Evolutionary conservation across 805 yeast species (phyloP), one percentile per base, ranked within the genome.

Genomic region (Yamadazyma takamatsuzukensis): DNA sequence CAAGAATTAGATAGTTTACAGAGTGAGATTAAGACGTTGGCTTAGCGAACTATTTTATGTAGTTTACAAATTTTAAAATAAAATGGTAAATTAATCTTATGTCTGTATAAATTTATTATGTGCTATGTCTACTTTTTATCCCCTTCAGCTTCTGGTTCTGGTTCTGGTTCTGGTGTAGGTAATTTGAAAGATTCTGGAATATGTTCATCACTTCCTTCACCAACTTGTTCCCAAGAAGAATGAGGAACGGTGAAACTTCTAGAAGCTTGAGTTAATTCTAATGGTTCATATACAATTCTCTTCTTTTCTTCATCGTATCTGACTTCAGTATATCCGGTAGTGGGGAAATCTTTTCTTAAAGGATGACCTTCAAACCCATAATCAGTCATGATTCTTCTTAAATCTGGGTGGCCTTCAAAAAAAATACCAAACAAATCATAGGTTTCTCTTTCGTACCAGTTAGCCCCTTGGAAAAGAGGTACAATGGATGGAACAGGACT

Each of bases 311-410:
- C 87, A 60, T 86, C 95, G 63, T 84, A 86, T 55, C 89, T 76
- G 25, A 85, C 86, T 67, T 86, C 95, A 29, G 93, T 84, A 65
- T 84, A 86, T 36, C 95, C 95, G 25, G 93, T 83, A 26, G 90
- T 80, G 48, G 95, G 95, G 82, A 86, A 86, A 61, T 86, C 95
- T 60, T 86, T 86, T 62, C 95, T 76, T 55, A 85, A 72, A 10
- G 95, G 95, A 56, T 85, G 93, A 33, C 95, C 95, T 62, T 84
- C 94, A 49, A 86, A 85, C 15, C 95, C 95, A 59, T 85, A 85
- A 62, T 85, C 95, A 35, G 95, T 85, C 78, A 85, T 74, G 59
- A 85, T 84, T 64, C 95, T 74, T 65, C 95, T 78, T 54, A 85
- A 70, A 60, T 85, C 95, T 5, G 95, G 95, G 60, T 86, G 95